Base-by-base conservation (phyloP, 345 rosid species). In the Clarkia xantiana region DNA sequence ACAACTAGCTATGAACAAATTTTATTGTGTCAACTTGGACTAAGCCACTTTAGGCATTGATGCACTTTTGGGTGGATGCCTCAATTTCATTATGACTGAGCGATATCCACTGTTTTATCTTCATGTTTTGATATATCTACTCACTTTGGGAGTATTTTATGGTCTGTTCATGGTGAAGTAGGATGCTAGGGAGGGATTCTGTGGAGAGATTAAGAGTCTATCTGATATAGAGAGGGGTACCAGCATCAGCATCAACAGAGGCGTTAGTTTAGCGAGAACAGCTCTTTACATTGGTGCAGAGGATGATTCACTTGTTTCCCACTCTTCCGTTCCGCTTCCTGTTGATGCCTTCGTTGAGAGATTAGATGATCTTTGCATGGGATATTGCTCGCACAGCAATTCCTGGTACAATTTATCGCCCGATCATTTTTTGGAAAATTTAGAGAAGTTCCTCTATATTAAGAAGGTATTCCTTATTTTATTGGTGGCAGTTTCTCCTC, bases 261-360 rank as follows among this genome's bases (percentile, higher is more conserved):
- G 72, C 42, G 75, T 78, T 65, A 84, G 78, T 70, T 59, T 78
- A 50, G 78, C 61, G 17, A 73, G 65, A 64, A 53, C 74, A 4
- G 82, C 84, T 2, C 80, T 81, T 45, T 67, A 57, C 54, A 56
- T 81, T 44, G 84, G 78, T 10, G 89, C 84, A 3, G 89, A 81
- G 71, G 89, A 78, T 60, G 89, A 76, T 66, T 69, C 89, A 8
- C 72, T 78, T 0, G 44, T 78, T 25, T 76, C 79, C 0, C 84
- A 81, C 34, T 81, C 90, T 8, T 76, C 90, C 0, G 90, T 71
- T 38, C 69, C 78, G 10, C 65, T 81, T 44, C 90, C 85, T 1
- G 74, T 81, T 29, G 85, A 78, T 54, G 74, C 76, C 52, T 76
- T 78, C 46, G 22, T 70, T 36, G 68, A 66, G 14, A 57, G 75